These are phyloP conservation scores for Aspergillus clavatus DNA, from an alignment of 2,329 filamentous ascomycete species.

Conservation along the genomic window DNA sequence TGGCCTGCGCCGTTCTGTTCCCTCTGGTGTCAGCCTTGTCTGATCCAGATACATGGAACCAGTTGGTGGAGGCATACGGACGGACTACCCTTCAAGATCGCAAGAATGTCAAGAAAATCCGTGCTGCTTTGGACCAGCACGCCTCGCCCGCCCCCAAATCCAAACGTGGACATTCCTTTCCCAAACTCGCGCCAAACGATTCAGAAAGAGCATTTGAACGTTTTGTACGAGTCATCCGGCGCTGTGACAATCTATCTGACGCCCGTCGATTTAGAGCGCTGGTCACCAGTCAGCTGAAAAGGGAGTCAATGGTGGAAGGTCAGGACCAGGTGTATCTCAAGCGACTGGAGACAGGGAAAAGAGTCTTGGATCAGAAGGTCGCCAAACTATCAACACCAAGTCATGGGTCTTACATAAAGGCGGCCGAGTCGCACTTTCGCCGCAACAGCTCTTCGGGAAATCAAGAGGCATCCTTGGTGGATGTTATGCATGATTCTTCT, in stretches of 20 bases:
- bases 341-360: constrained; percentile 83
- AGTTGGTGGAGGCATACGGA: constrained; percentile 84
- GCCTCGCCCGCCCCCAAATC: constrained; percentile 71
- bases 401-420: constrained; percentile 31
- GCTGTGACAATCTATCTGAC: constrained; percentile 86
- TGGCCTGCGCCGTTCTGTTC: constrained; percentile 84
- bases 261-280: constrained; percentile 88
- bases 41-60: constrained; percentile 97
- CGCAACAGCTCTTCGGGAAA: constrained; percentile 53
- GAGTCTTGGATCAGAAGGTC: constrained; percentile 84
- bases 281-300: constrained; percentile 84
- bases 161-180: constrained; percentile 64
- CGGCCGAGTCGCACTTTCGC: constrained; percentile 27
- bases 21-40: constrained; percentile 75
- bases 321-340: constrained; percentile 84
- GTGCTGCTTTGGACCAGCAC: constrained; percentile 89
- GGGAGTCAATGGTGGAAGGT: constrained; percentile 69
- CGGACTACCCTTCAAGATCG: constrained; percentile 87
- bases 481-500: constrained; percentile 83
- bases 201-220: constrained; percentile 91
- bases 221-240: constrained; percentile 83
- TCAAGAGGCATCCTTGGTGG: constrained; percentile 70
- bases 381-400: constrained; percentile 66
- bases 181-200: constrained; percentile 73
- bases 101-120: constrained; percentile 86